Base-by-base conservation (phyloP, 768 basidiomycete species). In the Lentinus tigrinus region DNA sequence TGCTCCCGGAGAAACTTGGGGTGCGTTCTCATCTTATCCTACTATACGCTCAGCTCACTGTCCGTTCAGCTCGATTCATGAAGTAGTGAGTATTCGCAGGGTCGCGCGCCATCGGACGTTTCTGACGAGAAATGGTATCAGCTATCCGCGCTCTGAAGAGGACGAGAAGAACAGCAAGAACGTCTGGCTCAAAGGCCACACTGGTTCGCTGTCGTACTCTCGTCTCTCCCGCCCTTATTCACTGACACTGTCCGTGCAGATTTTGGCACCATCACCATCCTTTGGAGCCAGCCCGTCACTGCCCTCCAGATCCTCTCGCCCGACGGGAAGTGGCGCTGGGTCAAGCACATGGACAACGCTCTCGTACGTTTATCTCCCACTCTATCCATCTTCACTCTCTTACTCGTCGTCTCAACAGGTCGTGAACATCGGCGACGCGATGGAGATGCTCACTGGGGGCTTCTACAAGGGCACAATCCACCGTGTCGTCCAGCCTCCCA, bases 41-140 rank as follows among this genome's bases (percentile, higher is more conserved):
- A n/a, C 46, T 16, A 2, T 34, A 7, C 4, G 9, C 4, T 34
- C 26, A 38, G 10, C n/a, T 14, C n/a, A 1, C 19, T 27, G 9
- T 17, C 36, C 24, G 6, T 24, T 3, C 53, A 86, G 85, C 81
- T 6, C 76, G 85, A 46, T 85, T 81, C 68, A 85, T 86, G 83
- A 85, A 87, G 72, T 87, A 87, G 84, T 84, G 27, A 13, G 81
- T 53, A 43, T 7, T 4, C 31, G 11, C 31, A 11, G 3, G 31
- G 11, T n/a, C n/a, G n/a, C n/a, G 31, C 31, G 31, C 6, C 31
- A 11, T 31, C 31, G 31, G 31, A 7, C 11, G 31, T 31, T 10
- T 4, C 28, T 31, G 5, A 31, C 28, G 28, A 31, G 10, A 31
- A 4, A 31, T 10, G 28, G 28, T n/a, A n/a, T 31, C 39, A 75